A percentile compares a stretch with the other conserved stretches of the same genome.
These are phyloP conservation scores for Candida chilensis DNA, from an alignment of 805 yeast genomes.

Conservation along the genomic window DNA sequence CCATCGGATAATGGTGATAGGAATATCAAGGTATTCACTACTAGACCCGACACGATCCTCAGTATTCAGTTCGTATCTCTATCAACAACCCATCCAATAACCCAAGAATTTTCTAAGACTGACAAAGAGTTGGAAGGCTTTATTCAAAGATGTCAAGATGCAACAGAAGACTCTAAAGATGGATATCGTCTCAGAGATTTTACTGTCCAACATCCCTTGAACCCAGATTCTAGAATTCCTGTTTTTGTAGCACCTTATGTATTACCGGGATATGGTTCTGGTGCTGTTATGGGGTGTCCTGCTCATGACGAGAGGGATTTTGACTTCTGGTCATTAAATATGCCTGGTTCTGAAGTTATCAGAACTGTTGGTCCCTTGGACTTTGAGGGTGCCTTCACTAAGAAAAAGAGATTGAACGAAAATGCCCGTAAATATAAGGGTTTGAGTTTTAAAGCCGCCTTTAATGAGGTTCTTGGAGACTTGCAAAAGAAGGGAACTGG, in stretches of 20 bases:
- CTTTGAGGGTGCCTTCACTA: constrained; percentile 20
- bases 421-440: constrained; percentile 46
- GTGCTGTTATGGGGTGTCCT: constrained; percentile 98
- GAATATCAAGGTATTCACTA: constrained; percentile 58
- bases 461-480: constrained; percentile 27
- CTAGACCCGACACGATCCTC: constrained; percentile 82
- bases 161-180: constrained; percentile 39
- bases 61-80: constrained; percentile 80
- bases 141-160: constrained; percentile 22
- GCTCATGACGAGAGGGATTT: constrained; percentile 84
- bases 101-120: constrained; percentile 19
- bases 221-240: constrained; percentile 40
- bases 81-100: constrained; percentile 62
- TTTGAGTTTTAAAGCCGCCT: constrained; percentile 39
- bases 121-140: constrained; percentile 37
- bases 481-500: constrained; percentile 37
- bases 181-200: constrained; percentile 47
- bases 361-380: constrained; percentile 35
- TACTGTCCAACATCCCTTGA: constrained; percentile 52
- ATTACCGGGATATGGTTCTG: constrained; percentile 72
- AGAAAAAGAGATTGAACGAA: constrained; percentile 38
- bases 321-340: constrained; percentile 68
- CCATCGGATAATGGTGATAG: constrained; percentile 11
- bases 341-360: constrained; percentile 30
- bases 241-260: constrained; percentile 91